A percentile compares a stretch with the other conserved stretches of the same genome.
Conservation (phyloP, 108 stramenopile genomes). For the Pseudonitzschia delicatissima region DNA sequence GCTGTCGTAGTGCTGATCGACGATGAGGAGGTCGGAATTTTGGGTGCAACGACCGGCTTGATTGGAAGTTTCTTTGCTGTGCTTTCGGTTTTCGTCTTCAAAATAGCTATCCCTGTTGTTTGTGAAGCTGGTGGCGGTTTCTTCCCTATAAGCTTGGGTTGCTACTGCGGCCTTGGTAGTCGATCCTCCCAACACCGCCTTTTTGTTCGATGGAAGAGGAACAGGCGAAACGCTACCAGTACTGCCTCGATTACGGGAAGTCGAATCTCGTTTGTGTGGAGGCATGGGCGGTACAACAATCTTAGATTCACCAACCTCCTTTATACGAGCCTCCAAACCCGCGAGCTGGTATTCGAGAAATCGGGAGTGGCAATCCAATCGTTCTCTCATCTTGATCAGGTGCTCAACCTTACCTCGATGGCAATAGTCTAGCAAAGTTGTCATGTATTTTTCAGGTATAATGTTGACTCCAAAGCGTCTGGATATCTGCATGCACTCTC, state of each 20-base stretch:
- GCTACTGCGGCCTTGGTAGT: neutral
- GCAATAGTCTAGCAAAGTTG: slow-evolving; percentile 79
- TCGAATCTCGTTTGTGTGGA: neutral
- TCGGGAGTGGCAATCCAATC: slow-evolving; percentile 78
- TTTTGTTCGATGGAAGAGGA: neutral
- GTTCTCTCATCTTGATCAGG: slow-evolving; percentile 85
- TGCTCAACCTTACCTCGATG: slow-evolving; percentile 85
- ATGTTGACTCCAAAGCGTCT: slow-evolving; percentile 61
- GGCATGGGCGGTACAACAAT: slow-evolving; percentile 42
- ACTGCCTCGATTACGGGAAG: neutral
- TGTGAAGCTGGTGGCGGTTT: neutral
- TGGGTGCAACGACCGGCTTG: no score
- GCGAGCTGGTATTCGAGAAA: slow-evolving; percentile 80
- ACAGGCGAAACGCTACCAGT: neutral
- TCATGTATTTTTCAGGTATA: slow-evolving; percentile 73
- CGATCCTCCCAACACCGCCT: neutral
- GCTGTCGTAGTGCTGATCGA: no score
- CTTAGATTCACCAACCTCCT: slow-evolving; percentile 57
- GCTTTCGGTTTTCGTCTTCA: no score
- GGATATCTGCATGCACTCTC: slow-evolving; percentile 87
- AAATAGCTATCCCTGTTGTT: no score
- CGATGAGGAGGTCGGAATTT: no score
- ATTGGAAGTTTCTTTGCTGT: no score
- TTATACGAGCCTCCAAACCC: slow-evolving; percentile 67
- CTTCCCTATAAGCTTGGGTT: neutral